Evolutionary conservation across 2,329 filamentous ascomycete species (phyloP).

Genomic region (Phialocephala subalpina): DNA sequence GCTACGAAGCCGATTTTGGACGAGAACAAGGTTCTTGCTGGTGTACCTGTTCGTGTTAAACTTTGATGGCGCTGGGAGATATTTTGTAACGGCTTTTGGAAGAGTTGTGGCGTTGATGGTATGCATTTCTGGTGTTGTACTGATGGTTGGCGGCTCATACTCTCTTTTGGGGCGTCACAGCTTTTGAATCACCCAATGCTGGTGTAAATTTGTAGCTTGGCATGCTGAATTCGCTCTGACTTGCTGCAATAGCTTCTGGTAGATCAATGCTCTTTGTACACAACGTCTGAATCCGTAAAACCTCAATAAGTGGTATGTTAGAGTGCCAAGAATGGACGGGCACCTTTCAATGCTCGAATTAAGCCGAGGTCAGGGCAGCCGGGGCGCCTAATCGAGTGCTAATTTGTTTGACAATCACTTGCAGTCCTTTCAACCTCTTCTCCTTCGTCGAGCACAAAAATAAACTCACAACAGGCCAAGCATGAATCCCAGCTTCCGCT

Average conservation of each 20-base stretch:
- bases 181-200: too few species aligned
- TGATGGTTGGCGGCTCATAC: background rate
- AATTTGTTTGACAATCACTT: conserved; percentile 46
- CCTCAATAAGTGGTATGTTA: too few species aligned
- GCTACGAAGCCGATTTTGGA: conserved; percentile 17
- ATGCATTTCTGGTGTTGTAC: background rate
- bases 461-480: conserved; percentile 78
- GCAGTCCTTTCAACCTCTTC: conserved; percentile 60
- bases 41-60: background rate
- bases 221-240: too few species aligned
- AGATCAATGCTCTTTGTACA: too few species aligned
- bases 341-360: too few species aligned
- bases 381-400: conserved; percentile 24
- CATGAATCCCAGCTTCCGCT: conserved; percentile 76
- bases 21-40: background rate
- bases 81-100: background rate
- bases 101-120: background rate
- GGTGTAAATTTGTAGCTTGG: too few species aligned
- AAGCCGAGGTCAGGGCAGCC: too few species aligned
- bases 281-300: too few species aligned
- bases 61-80: background rate
- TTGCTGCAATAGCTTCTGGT: too few species aligned
- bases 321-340: too few species aligned
- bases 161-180: too few species aligned
- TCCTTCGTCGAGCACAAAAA: conserved; percentile 59